Conservation (phyloP, 2,329 filamentous ascomycete genomes). For the Colletotrichum sp. region DNA sequence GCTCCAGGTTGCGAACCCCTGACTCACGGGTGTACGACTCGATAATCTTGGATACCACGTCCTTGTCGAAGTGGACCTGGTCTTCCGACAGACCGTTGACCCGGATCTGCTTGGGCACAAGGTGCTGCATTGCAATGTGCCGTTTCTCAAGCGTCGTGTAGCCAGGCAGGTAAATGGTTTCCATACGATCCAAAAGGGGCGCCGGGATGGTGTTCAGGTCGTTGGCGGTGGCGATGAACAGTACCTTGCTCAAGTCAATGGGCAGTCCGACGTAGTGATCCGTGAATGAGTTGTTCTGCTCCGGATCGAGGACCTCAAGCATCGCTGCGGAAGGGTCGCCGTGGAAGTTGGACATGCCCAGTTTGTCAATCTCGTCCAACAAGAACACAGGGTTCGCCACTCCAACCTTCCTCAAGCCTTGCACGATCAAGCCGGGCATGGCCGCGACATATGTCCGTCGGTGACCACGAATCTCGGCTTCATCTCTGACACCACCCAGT, state of each 20-base stretch:
- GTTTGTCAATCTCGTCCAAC: slow-evolving; percentile 97
- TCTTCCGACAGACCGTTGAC: slow-evolving; percentile 83
- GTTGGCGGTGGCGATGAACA: slow-evolving; percentile 98
- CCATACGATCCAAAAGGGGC: slow-evolving; percentile 96
- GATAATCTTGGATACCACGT: slow-evolving; percentile 93
- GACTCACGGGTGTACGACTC: slow-evolving; percentile 96
- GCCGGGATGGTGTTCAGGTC: slow-evolving; percentile 91
- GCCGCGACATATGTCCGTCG: slow-evolving; percentile 95
- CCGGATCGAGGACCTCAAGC: slow-evolving; percentile 96
- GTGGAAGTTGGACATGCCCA: slow-evolving; percentile 88
- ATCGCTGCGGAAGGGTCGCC: slow-evolving; percentile 96
- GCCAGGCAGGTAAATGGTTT: slow-evolving; percentile 89
- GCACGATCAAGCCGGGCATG: slow-evolving; percentile 97
- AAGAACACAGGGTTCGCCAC: slow-evolving; percentile 95
- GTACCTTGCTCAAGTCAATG: slow-evolving; percentile 92
- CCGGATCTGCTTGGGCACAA: slow-evolving; percentile 95
- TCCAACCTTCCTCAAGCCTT: slow-evolving; percentile 92
- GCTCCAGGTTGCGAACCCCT: slow-evolving; percentile 93
- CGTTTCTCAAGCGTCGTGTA: slow-evolving; percentile 98
- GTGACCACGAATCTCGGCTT: slow-evolving; percentile 96
- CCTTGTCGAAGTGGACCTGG: slow-evolving; percentile 78
- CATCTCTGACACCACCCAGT: slow-evolving; percentile 91
- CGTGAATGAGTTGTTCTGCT: slow-evolving; percentile 93
- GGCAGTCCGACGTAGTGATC: slow-evolving; percentile 98
- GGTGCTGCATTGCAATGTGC: slow-evolving; percentile 89